Evolutionary conservation across 2,329 filamentous ascomycete species (phyloP).

Genomic region (Phoma sp.): DNA sequence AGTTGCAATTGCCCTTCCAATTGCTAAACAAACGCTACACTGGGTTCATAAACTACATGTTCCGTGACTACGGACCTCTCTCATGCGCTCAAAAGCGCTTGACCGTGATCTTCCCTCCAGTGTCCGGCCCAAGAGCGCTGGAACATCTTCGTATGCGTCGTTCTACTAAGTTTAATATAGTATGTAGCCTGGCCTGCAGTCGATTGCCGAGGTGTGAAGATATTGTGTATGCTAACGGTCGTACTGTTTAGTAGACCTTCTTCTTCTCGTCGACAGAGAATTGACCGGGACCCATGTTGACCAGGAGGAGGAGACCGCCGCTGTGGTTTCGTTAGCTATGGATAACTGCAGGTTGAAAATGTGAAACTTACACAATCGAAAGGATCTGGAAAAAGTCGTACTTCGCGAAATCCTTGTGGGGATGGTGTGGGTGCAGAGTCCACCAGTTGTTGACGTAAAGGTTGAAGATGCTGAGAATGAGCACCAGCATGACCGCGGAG

Average conservation of each 20-base stretch:
- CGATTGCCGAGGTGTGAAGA: constrained; percentile 15
- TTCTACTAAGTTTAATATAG: constrained; percentile 21
- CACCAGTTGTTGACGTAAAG: constrained; percentile 99
- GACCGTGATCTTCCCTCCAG: constrained; percentile 5
- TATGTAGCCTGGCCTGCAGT: constrained; percentile 15
- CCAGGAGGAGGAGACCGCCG: constrained; percentile 90
- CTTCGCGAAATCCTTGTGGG: constrained; percentile 99
- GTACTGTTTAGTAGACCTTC: constrained; percentile 84
- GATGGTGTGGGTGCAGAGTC: constrained; percentile 98
- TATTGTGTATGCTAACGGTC: constrained; percentile 5
- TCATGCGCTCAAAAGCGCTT: constrained; percentile 23
- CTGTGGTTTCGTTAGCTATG: constrained; percentile 48
- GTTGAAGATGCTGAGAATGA: constrained; percentile 97
- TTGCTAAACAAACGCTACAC: constrained; percentile 35
- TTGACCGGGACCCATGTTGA: constrained; percentile 98
- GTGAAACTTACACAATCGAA: constrained; percentile 79
- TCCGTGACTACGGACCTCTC: constrained; percentile 19
- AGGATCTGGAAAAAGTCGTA: constrained; percentile 99
- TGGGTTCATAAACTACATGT: constrained; percentile 41
- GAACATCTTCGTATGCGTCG: constrained; percentile 15
- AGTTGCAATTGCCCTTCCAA: constrained; percentile 26
- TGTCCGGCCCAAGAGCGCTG: constrained; percentile 7
- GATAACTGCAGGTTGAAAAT: neutral
- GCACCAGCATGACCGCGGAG: constrained; percentile 92
- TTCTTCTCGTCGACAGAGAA: constrained; percentile 99